Base-by-base conservation (phyloP, 2,329 filamentous ascomycete species). In the Xylaria sp. region DNA sequence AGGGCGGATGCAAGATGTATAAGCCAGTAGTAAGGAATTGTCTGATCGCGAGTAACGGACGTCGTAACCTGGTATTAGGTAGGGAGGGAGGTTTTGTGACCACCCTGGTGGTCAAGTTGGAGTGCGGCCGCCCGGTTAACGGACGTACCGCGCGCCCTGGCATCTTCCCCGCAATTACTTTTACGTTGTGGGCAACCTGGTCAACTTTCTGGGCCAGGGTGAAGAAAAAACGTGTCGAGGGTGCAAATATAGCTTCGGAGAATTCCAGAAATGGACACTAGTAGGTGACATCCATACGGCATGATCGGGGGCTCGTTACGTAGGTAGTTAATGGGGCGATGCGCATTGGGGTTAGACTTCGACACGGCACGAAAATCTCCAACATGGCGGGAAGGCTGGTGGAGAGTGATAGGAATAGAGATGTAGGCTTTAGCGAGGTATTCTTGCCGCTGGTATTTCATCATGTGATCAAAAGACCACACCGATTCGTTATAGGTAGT, bases 251-350 rank as follows among this genome's bases (percentile, higher is more conserved):
- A 48, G 39, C 46, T 25, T 54, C 62, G 46, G 62, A 25, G 13
- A 59, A 46, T 59, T 36, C 48, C 63, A 56, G 28, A 31, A 62
- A 20, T 20, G 28, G 51, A 57, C 39, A 18, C 15, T 43, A 31
- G 12, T n/a, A 58, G 39, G 64, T 57, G 54, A 52, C 64, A 62
- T 43, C 18, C 51, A 52, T 23, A 36, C 2, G 31, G 48, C 28
- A 23, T n/a, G 2, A 28, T 12, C 18, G 18, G 31, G 52, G 25
- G 28, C 23, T n/a, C 13, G 33, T 28, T 15, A 55, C 9, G 36
- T 23, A 28, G 28, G 28, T 28, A 62, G 36, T 5, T 61, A 15
- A 51, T 31, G 64, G 39, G 48, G 56, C 23, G 23, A 33, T 41
- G 3, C 13, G 15, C 25, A 28, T 20, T 28, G 46, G 25, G 49